Evolutionary conservation across 495 filamentous ascomycete genomes (phyloP).

Genomic region (Neurospora sp.): DNA sequence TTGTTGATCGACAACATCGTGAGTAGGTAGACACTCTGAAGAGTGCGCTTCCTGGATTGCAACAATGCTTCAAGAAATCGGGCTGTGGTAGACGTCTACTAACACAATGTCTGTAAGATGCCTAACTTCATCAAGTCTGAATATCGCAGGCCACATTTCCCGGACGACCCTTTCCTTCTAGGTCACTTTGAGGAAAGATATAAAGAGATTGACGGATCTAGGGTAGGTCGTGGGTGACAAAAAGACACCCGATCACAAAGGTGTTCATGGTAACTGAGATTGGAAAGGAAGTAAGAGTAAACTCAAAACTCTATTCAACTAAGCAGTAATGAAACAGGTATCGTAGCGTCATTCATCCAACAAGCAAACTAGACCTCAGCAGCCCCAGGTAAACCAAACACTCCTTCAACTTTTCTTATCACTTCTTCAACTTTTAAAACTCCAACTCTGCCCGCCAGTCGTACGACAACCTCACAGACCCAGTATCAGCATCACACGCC

Average conservation of each 20-base stretch:
- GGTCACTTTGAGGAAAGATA: neutral
- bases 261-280: neutral
- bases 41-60: neutral
- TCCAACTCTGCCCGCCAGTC: neutral
- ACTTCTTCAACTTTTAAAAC: neutral
- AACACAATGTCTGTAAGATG: neutral
- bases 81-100: neutral
- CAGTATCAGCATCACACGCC: neutral
- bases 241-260: neutral
- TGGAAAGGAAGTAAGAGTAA: neutral
- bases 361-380: neutral
- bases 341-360: neutral
- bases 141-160: neutral
- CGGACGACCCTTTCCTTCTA: neutral
- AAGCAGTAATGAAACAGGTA: neutral
- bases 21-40: neutral
- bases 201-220: neutral
- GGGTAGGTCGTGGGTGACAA: neutral
- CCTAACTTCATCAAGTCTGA: neutral
- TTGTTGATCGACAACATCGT: neutral
- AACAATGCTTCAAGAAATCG: neutral
- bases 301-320: neutral
- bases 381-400: neutral
- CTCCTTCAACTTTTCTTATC: neutral
- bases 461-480: neutral